Evolutionary conservation across 306 rosid species (phyloP).

Genomic region (Senna siamea): DNA sequence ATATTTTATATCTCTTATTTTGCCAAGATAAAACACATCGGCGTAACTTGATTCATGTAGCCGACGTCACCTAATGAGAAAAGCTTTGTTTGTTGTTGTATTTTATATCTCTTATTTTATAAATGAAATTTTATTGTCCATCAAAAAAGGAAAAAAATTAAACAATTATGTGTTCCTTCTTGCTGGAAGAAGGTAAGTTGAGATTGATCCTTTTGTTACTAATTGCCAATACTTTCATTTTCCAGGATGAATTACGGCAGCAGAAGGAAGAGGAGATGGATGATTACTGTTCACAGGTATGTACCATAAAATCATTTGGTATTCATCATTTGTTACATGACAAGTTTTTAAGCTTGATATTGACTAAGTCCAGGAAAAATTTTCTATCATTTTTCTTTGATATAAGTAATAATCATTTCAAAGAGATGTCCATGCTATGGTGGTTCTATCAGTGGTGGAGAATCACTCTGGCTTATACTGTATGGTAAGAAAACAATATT

Average conservation of each 20-base stretch:
- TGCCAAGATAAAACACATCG: too few species aligned
- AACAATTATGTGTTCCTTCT: constrained; percentile 11
- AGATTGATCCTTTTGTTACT: constrained; percentile 33
- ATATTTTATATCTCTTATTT: not conserved
- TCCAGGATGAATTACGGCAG: constrained; percentile 86
- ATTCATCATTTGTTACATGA: constrained; percentile 27
- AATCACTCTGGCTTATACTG: not conserved
- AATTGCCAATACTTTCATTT: constrained; percentile 26
- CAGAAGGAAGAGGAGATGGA: constrained; percentile 97
- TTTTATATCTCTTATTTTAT: not conserved
- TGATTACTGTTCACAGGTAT: constrained; percentile 92
- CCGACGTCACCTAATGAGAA: too few species aligned
- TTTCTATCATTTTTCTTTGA: not conserved
- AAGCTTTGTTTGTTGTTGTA: too few species aligned
- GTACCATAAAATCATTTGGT: constrained; percentile 27
- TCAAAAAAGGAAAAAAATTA: not conserved
- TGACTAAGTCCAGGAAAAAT: too few species aligned
- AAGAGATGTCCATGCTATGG: constrained; percentile 7
- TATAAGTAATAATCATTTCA: not conserved
- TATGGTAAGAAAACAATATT: not conserved
- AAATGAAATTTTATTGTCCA: not conserved
- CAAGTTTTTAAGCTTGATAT: not conserved
- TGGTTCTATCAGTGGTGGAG: not conserved
- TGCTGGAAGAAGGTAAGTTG: constrained; percentile 26
- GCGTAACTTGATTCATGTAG: too few species aligned